A percentile compares a stretch with the other conserved stretches of the same genome.
Evolutionary conservation across 257 asterid genomes (phyloP).

Genomic region (Solanum arcanum): DNA sequence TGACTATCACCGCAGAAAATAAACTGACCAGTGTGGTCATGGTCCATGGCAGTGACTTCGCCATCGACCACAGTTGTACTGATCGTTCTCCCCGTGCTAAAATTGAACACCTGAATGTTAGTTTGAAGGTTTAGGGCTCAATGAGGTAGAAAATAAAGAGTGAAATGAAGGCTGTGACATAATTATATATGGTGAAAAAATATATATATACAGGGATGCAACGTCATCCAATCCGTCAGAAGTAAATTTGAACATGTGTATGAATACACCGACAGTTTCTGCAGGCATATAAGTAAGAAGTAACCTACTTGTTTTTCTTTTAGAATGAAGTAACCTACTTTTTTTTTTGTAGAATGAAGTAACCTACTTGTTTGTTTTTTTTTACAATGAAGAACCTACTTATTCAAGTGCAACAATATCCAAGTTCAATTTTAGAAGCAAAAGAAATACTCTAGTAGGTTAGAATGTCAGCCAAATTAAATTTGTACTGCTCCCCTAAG

Average conservation of each 20-base stretch:
- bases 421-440: neutral
- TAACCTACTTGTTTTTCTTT: neutral
- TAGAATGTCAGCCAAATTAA: neutral
- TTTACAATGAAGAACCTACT: too few relatives aligned
- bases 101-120: constrained; percentile 74
- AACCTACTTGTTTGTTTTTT: neutral
- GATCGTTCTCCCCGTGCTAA: constrained; percentile 89
- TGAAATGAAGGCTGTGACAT: neutral
- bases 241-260: neutral
- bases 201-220: neutral
- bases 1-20: constrained; percentile 90
- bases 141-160: constrained; percentile 9
- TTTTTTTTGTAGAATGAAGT: neutral
- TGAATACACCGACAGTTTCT: neutral
- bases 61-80: constrained; percentile 49
- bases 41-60: constrained; percentile 97
- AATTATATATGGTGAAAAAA: neutral
- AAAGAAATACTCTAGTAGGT: neutral
- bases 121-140: constrained; percentile 2
- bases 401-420: neutral
- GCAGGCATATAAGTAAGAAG: neutral
- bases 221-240: neutral
- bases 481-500: neutral
- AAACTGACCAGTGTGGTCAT: constrained; percentile 93
- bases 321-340: too few relatives aligned